These are phyloP conservation scores for Pseudisothecium myosuroides DNA, from an alignment of 225 moss, liverwort and hornwort species.

Conservation along the genomic window DNA sequence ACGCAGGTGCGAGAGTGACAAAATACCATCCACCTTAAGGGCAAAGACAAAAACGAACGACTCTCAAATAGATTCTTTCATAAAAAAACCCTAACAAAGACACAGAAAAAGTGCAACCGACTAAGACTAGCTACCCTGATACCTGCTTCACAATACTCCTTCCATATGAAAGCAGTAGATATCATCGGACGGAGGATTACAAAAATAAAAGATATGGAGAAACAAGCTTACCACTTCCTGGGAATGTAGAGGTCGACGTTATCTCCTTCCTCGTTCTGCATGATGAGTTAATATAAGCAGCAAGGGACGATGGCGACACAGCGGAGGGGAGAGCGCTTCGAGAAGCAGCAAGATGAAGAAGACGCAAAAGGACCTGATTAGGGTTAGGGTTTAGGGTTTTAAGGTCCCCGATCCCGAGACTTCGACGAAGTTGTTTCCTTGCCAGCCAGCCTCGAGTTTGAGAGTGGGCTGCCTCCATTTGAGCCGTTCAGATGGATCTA, in stretches of 20 bases:
- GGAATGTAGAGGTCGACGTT: slow-evolving; percentile 27
- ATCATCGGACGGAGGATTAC: background rate
- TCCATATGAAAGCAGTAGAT: background rate
- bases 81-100: background rate
- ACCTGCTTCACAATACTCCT: background rate
- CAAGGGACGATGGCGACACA: background rate
- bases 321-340: too few species aligned
- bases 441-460: too few species aligned
- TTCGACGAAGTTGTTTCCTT: background rate
- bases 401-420: background rate
- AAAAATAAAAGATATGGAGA: background rate
- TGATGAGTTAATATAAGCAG: background rate
- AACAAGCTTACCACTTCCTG: slow-evolving; percentile 8
- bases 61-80: background rate
- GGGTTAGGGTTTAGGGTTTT: background rate
- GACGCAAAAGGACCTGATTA: background rate
- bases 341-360: background rate
- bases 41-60: background rate
- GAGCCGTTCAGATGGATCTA: too few species aligned
- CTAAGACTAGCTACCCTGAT: background rate
- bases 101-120: background rate
- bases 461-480: too few species aligned
- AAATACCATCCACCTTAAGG: background rate
- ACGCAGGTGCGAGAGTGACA: background rate
- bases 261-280: slow-evolving; percentile 35